Evolutionary conservation across 345 rosid genomes (phyloP).

Genomic region (Cochlearia excelsa): DNA sequence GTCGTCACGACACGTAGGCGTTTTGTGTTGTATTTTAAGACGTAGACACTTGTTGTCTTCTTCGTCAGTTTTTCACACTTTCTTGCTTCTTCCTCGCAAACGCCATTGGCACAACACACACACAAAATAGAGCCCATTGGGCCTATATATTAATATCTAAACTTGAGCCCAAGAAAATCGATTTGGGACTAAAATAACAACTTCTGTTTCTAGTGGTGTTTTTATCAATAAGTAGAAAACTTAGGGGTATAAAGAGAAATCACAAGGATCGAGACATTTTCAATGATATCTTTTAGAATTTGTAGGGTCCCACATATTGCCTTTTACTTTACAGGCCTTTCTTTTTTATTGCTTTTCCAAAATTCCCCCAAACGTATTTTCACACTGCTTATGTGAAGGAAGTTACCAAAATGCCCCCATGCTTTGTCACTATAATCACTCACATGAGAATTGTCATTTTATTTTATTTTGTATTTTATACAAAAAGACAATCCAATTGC

Average conservation of each 20-base stretch:
- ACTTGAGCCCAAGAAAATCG: too few species aligned
- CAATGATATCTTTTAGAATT: slow-evolving; percentile 24
- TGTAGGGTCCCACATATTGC: slow-evolving; percentile 22
- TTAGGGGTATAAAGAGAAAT: not conserved
- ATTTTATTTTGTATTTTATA: too few species aligned
- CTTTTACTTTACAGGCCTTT: slow-evolving; percentile 36
- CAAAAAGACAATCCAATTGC: not conserved
- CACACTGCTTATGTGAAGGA: slow-evolving; percentile 2
- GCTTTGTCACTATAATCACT: not conserved
- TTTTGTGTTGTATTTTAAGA: too few species aligned
- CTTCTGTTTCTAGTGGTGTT: not conserved
- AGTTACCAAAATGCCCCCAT: slow-evolving; percentile 20
- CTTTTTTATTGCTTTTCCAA: slow-evolving; percentile 36
- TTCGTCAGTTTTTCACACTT: too few species aligned
- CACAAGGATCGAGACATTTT: slow-evolving; percentile 27
- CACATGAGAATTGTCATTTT: not conserved
- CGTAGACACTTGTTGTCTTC: too few species aligned
- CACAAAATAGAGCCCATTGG: too few species aligned
- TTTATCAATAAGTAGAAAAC: slow-evolving; percentile 6
- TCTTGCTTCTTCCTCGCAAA: too few species aligned
- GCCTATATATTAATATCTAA: too few species aligned
- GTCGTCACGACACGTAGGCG: too few species aligned
- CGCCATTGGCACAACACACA: too few species aligned
- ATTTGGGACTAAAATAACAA: too few species aligned
- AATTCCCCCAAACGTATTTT: slow-evolving; percentile 33